Evolutionary conservation across 148 eudicot species (phyloP), one percentile per base, ranked within the genome.

Genomic region (Silene latifolia): DNA sequence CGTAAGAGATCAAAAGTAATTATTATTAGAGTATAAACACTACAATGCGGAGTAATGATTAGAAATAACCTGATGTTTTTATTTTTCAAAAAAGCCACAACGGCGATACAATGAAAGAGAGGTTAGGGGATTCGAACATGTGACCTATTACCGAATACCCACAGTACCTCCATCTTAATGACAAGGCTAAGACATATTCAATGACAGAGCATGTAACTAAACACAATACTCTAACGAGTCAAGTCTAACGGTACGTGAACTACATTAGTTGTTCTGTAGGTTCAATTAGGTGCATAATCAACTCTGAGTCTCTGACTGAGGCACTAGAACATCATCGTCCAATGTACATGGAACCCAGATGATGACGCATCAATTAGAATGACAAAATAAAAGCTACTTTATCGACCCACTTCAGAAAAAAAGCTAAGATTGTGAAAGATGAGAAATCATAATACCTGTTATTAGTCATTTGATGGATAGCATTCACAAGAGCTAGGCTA

Each of bases 401-500:
- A 67, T 72, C 8, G 70, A 63, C 47, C 76, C 73, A 60, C 35
- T 29, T 24, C 62, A 39, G 24, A 8, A 61, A 67, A 67, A 72
- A 67, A 67, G 63, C 27, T 12, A 66, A 80, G 68, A 76, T 60
- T 59, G 39, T 24, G 54, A 75, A 75, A 4, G 76, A 71, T 57
- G 42, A 67, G 73, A 29, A 59, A 65, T 59, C 23, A 32, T 76
- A n/a, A 32, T 76, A 80, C 83, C 83, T 76, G 83, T 72, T 67
- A 3, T 19, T 80, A 59, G 80, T 76, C 74, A 47, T 72, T 67
- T 62, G 54, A 57, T 54, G 74, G 69, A 67, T 59, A 61, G 29
- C 74, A 63, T 60, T 76, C 76, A 59, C 83, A 73, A 67, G 73
- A 19, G 46, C 77, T 47, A 59, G 13, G 77, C 74, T 67, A 60